These are phyloP conservation scores for Chalciporus piperatus DNA, from an alignment of 768 basidiomycete genomes.

Conservation along the genomic window DNA sequence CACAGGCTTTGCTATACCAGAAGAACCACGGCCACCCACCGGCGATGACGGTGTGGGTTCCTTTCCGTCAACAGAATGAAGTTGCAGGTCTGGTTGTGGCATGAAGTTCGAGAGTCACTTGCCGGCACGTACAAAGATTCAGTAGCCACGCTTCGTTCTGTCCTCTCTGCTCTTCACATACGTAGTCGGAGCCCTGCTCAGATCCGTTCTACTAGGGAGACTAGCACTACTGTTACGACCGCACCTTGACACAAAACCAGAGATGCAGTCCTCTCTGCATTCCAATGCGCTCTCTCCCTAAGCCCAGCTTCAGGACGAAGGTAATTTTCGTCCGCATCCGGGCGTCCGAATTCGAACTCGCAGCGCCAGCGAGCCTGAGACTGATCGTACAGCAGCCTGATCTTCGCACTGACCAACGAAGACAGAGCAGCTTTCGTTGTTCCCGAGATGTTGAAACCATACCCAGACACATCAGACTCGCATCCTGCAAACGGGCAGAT, in stretches of 20 bases:
- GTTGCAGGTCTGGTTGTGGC: constrained; percentile 93
- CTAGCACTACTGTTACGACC: no score
- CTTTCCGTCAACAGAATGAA: constrained; percentile 58
- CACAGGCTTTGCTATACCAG: constrained; percentile 45
- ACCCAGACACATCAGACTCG: no score
- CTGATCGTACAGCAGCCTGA: no score
- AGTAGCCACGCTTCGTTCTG: constrained; percentile 45
- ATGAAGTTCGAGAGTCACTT: constrained; percentile 85
- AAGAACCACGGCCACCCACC: constrained; percentile 58
- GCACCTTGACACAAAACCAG: constrained; percentile 17
- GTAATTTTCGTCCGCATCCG: no score
- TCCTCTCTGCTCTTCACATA: constrained; percentile 47
- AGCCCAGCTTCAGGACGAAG: no score
- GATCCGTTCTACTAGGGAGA: constrained; percentile 35
- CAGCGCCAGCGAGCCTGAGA: no score
- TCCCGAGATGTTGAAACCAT: no score
- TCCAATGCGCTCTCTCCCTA: no score
- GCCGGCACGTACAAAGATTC: constrained; percentile 59
- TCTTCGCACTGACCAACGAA: no score
- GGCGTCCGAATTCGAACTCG: no score
- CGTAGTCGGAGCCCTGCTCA: constrained; percentile 50
- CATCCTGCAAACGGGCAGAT: no score
- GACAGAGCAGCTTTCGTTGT: no score
- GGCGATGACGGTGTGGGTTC: constrained; percentile 45
- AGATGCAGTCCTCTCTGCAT: constrained; percentile 53